A percentile compares a stretch with the other conserved stretches of the same genome.
phyloP scores from a whole-genome alignment of 495 filamentous ascomycete genomes.

The Penicillium longicatenatum region DNA sequence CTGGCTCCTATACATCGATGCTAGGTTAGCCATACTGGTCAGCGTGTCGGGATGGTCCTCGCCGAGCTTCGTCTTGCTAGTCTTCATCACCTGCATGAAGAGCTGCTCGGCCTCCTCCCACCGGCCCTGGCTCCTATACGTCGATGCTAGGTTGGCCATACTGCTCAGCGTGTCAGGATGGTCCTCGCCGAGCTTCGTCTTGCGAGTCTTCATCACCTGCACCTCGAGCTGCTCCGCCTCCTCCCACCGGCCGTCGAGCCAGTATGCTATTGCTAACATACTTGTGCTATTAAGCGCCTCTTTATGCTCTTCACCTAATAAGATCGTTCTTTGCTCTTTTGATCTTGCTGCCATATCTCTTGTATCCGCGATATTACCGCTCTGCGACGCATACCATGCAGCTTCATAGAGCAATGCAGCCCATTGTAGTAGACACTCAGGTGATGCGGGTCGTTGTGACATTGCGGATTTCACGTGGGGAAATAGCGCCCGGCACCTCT shows the following conservation, averaged over 20 bases:
- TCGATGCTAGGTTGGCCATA: not conserved
- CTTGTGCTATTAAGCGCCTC: not conserved
- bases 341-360: not conserved
- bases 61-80: not conserved
- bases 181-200: constrained; percentile 1
- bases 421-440: constrained; percentile 15
- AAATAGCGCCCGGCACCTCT: constrained; percentile 26
- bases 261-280: not conserved
- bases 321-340: not conserved
- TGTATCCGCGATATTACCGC: not conserved
- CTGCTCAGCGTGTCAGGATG: not conserved
- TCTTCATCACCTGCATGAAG: not conserved
- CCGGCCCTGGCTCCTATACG: not conserved
- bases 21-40: not conserved
- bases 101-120: constrained; percentile 1
- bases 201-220: constrained; percentile 1
- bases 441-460: constrained; percentile 15
- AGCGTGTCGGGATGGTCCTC: not conserved
- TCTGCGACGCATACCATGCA: constrained; percentile 1
- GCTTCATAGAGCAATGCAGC: constrained; percentile 22
- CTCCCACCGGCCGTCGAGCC: not conserved
- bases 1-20: not conserved
- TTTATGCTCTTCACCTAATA: not conserved
- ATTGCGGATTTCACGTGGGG: constrained; percentile 24
- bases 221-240: not conserved